These are phyloP conservation scores for Trichoderma simmonsii DNA, from an alignment of 2,329 filamentous ascomycete species.

Conservation along the genomic window DNA sequence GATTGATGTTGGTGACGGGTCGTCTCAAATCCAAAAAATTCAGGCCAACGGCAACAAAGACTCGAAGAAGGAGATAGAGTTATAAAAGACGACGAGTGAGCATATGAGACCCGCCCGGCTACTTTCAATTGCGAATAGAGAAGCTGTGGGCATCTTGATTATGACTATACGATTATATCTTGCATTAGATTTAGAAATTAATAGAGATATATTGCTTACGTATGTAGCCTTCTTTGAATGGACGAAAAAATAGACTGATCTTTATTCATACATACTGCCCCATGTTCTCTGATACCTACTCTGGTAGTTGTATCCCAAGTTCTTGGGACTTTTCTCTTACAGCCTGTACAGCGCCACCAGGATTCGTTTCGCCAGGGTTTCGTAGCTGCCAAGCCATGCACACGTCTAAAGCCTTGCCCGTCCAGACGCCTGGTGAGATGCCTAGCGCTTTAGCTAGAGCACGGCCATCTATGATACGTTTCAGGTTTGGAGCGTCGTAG, in stretches of 20 bases:
- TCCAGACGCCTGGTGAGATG: slow-evolving; percentile 77
- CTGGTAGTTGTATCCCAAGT: slow-evolving; percentile 39
- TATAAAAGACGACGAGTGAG: background rate
- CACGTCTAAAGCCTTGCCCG: slow-evolving; percentile 72
- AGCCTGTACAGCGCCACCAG: slow-evolving; percentile 56
- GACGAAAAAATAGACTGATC: background rate
- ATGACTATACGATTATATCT: background rate
- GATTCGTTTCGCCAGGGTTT: slow-evolving; percentile 65
- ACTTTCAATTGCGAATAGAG: background rate
- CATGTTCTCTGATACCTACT: background rate
- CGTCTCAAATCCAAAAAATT: background rate
- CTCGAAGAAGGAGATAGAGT: background rate
- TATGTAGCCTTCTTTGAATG: background rate
- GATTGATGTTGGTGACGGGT: slow-evolving; percentile 57
- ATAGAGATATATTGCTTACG: background rate
- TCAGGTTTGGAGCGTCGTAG: slow-evolving; percentile 56
- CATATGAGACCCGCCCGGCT: background rate
- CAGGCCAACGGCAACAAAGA: background rate
- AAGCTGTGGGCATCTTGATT: background rate
- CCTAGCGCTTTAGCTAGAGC: slow-evolving; percentile 66
- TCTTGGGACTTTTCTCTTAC: slow-evolving; percentile 51
- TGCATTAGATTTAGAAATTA: slow-evolving; percentile 1
- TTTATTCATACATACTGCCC: background rate
- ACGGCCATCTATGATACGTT: slow-evolving; percentile 70
- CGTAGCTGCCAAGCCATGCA: slow-evolving; percentile 87